These are phyloP conservation scores for Juglanconis juglandina DNA, from an alignment of 2,329 filamentous ascomycete genomes.

Conservation along the genomic window DNA sequence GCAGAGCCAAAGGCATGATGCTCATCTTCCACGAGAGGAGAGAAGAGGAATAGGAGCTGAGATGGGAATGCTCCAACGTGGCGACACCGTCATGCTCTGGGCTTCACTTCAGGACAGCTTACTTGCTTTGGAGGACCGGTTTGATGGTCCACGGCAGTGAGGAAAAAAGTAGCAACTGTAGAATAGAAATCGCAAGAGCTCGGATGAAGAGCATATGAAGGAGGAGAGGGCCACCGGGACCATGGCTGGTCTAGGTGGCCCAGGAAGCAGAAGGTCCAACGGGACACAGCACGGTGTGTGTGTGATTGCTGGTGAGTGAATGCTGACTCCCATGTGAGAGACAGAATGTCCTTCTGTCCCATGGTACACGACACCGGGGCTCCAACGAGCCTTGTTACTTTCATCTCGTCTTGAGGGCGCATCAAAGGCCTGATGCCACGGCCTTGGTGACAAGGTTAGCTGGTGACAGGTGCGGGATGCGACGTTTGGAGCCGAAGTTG, in stretches of 20 bases:
- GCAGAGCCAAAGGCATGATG: too few relatives aligned
- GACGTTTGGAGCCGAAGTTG: neutral
- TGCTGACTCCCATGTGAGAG: neutral
- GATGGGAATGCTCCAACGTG: neutral
- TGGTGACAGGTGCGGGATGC: neutral
- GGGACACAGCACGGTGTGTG: neutral
- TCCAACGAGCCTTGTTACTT: too few relatives aligned
- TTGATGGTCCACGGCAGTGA: too few relatives aligned
- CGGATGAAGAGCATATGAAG: neutral
- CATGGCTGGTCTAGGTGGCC: neutral
- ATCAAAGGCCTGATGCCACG: neutral
- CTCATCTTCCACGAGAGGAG: too few relatives aligned
- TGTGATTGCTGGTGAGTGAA: neutral
- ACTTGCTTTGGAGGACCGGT: neutral
- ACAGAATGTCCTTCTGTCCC: too few relatives aligned
- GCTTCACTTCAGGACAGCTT: neutral
- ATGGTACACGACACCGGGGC: too few relatives aligned
- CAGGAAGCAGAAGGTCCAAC: neutral
- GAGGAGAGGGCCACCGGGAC: neutral
- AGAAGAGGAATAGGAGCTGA: too few relatives aligned
- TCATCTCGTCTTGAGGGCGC: neutral
- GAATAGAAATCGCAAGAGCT: neutral
- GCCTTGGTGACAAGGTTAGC: neutral
- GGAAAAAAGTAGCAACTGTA: neutral
- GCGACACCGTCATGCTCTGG: neutral